Evolutionary conservation across 106 monocot genomes (phyloP).

Genomic region (Iris macrosiphon): DNA sequence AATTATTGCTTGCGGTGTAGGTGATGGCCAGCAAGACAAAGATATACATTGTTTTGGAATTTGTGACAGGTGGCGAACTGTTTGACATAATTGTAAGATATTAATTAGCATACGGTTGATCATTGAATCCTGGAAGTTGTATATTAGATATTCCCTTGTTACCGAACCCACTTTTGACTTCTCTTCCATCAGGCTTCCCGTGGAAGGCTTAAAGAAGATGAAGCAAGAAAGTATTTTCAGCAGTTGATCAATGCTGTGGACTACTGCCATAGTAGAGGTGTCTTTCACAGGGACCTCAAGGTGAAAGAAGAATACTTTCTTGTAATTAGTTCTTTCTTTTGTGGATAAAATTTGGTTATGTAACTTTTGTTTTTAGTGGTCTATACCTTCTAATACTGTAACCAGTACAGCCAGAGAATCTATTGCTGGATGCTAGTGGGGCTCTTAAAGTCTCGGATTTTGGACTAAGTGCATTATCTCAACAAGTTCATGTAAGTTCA

Average conservation of each 20-base stretch:
- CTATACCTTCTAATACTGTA: constrained; percentile 6
- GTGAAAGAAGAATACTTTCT: constrained; percentile 12
- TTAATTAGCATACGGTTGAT: not conserved
- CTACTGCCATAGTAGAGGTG: constrained; percentile 94
- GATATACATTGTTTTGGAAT: constrained; percentile 86
- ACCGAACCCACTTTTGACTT: not conserved
- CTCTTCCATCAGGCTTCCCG: constrained; percentile 38
- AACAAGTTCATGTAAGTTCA: constrained; percentile 63
- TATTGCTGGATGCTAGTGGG: constrained; percentile 72
- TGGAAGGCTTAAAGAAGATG: constrained; percentile 84
- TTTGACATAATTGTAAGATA: constrained; percentile 88
- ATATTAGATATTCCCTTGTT: not conserved
- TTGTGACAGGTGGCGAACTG: constrained; percentile 84
- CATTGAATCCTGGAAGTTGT: constrained; percentile 4
- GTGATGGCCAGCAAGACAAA: constrained; percentile 97
- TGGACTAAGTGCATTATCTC: constrained; percentile 87
- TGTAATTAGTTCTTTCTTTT: not conserved
- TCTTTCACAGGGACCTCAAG: constrained; percentile 92
- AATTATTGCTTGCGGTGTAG: constrained; percentile 18
- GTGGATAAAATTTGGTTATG: not conserved
- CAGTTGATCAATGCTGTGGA: constrained; percentile 93
- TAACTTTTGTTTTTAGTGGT: not conserved
- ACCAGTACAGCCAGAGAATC: constrained; percentile 47
- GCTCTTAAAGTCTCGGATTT: constrained; percentile 90
- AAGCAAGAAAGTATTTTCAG: constrained; percentile 93